Conservation (phyloP, 768 basidiomycete species). For the Tricholoma flavovirens region DNA sequence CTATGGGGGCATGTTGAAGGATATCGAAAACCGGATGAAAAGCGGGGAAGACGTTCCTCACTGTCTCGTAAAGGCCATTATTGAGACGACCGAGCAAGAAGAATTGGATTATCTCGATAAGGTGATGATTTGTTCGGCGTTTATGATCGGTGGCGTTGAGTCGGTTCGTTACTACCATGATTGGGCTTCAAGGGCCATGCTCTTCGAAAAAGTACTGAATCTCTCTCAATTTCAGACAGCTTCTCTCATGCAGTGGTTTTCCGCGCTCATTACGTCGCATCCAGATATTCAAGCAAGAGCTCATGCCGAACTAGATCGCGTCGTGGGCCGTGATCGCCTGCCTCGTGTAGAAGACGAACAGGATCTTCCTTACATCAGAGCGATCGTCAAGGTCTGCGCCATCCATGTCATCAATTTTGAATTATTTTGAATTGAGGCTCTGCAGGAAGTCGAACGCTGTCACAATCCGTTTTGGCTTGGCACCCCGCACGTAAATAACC, state of each 20-base stretch:
- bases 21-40: conserved; percentile 31
- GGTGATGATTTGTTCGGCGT: conserved; percentile 33
- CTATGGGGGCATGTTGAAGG: conserved; percentile 34
- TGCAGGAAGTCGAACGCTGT: conserved; percentile 3
- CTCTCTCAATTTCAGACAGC: background rate
- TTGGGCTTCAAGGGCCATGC: background rate
- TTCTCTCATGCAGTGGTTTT: conserved; percentile 17
- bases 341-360: conserved; percentile 13
- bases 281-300: conserved; percentile 17
- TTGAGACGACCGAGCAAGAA: conserved; percentile 29
- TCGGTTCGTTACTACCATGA: conserved; percentile 25
- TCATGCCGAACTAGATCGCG: conserved; percentile 16
- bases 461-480: conserved; percentile 3
- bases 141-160: conserved; percentile 42
- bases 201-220: background rate
- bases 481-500: conserved; percentile 3
- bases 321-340: conserved; percentile 15
- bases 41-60: conserved; percentile 34
- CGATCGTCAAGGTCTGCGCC: conserved; percentile 8
- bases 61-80: conserved; percentile 37
- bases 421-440: background rate
- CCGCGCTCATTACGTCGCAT: conserved; percentile 4
- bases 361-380: conserved; percentile 15
- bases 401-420: background rate
- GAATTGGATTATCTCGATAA: conserved; percentile 33